Evolutionary conservation across 1,139 yeast genomes (phyloP), one percentile per base, ranked within the genome.

Genomic region (Wickerhamiella pararugosa): DNA sequence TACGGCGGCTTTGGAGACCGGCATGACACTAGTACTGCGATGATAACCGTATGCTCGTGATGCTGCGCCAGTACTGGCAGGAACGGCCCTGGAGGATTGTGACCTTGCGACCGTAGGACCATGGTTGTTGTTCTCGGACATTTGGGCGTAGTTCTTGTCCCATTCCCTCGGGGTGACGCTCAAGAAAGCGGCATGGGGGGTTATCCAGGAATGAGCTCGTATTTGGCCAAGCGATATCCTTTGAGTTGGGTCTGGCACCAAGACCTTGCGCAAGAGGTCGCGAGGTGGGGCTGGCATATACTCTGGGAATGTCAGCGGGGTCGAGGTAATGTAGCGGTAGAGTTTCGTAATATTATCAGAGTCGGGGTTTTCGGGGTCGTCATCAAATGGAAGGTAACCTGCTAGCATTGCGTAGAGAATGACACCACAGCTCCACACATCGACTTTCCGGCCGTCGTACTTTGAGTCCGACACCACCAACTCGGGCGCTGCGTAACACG

Each of bases 401-500:
- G 98, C 86, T 40, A 92, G 69, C 95, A 92, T 90, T 9, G 98
- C 97, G 58, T 86, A 90, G 39, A 90, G 65, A 45, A 90, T 90
- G 34, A 92, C 90, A 44, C 98, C 98, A 53, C 94, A 75, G 1
- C 95, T 84, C 98, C 98, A 90, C 37, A 87, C 80, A 61, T 90
- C 98, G 25, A 84, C 96, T 59, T 83, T 86, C 49, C 86, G 73
- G n/a, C 95, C 96, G 52, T 81, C 86, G 59, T 90, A 90, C 21
- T 92, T 90, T 15, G 43, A 76, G 52, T 79, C 87, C 9, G 92
- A 79, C 34, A 87, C 79, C 4, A 90, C 98, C 47, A 90, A 66
- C 60, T 90, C 98, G 0, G 98, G 98, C 3, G 98, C 98, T 0
- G 97, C 97, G 61, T 90, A 90, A 61, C 98, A 87, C 0, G 98